These are phyloP conservation scores for Boletellus ananas DNA, from an alignment of 768 basidiomycete genomes.

Conservation along the genomic window DNA sequence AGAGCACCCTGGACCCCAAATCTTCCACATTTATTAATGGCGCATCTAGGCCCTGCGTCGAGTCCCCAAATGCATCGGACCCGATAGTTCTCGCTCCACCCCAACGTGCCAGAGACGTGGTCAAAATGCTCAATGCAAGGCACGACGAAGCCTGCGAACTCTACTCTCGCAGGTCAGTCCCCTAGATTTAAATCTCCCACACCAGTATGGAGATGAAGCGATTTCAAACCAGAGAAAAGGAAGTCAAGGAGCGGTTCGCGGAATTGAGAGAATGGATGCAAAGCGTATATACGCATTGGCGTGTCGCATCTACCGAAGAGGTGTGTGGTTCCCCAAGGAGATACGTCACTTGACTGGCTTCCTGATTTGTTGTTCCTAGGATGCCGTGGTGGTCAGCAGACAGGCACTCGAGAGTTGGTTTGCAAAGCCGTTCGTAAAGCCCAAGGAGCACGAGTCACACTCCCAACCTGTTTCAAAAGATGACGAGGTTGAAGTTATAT, in stretches of 20 bases:
- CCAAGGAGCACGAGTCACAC: constrained; percentile 18
- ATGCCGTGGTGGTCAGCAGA: constrained; percentile 57
- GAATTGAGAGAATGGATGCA: constrained; percentile 50
- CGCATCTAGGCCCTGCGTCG: constrained; percentile 13
- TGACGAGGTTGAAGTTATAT: constrained; percentile 19
- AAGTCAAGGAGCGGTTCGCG: constrained; percentile 43
- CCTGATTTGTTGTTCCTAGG: constrained; percentile 33
- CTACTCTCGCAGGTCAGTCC: constrained; percentile 45
- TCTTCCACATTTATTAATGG: constrained; percentile 20
- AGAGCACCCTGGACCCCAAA: constrained; percentile 15
- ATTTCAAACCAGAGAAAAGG: constrained; percentile 38
- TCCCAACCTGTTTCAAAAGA: constrained; percentile 15
- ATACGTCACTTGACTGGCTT: constrained; percentile 9
- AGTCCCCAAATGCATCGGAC: constrained; percentile 7
- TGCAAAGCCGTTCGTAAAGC: constrained; percentile 31
- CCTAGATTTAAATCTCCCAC: constrained; percentile 13
- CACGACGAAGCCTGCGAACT: constrained; percentile 53
- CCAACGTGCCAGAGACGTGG: constrained; percentile 47
- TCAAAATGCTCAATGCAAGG: constrained; percentile 50
- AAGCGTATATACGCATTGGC: constrained; percentile 64
- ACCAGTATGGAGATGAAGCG: constrained; percentile 12
- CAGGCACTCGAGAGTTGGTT: constrained; percentile 62
- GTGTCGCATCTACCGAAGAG: constrained; percentile 41
- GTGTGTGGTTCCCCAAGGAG: constrained; percentile 33
- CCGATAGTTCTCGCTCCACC: constrained; percentile 45